Base-by-base conservation (phyloP, 2,329 filamentous ascomycete genomes). In the Botrytis cinerea region DNA sequence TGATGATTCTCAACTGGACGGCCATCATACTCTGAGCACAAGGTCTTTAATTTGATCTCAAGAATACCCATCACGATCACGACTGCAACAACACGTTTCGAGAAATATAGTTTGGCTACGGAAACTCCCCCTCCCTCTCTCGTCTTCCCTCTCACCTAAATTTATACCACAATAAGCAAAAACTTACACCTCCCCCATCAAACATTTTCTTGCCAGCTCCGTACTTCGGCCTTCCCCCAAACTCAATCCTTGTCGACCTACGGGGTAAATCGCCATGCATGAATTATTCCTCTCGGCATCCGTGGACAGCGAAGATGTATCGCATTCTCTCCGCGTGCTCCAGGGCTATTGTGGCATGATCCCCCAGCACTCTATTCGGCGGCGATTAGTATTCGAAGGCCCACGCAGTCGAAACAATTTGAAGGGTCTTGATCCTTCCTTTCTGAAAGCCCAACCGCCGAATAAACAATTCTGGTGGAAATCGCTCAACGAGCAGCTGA, bases 241-340 rank as follows among this genome's bases (percentile, higher is more conserved):
- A 38, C 32, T n/a, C 71, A 62, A 62, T 54, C 71, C 64, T n/a
- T 57, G 57, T 48, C 64, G 63, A 40, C 51, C 51, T 57, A 9
- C 6, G 8, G 48, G 48, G 48, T 54, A n/a, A n/a, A 45, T 40
- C 71, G 76, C 28, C 57, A 90, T 89, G 87, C 86, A 89, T 78
- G 88, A 90, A 80, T 81, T 90, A 28, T 90, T 89, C 77, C 83
- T 90, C 73, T 87, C 87, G 6, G 85, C 87, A 16, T 79, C 85
- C 63, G 84, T 91, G 71, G 82, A 83, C 28, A 84, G 86, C 72
- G 82, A 81, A 60, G 86, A 89, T 76, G 83, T 87, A 51, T 80
- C 82, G 67, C 84, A 82, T 73, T 86, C 85, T 32, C 84, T 86
- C 71, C 84, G 86, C 1, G 83, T 91, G 16, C 81, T 91, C 10